A percentile compares a stretch with the other conserved stretches of the same genome.
Evolutionary conservation across 805 yeast species (phyloP).

Genomic region (Cyberlindnera mississippiensis): DNA sequence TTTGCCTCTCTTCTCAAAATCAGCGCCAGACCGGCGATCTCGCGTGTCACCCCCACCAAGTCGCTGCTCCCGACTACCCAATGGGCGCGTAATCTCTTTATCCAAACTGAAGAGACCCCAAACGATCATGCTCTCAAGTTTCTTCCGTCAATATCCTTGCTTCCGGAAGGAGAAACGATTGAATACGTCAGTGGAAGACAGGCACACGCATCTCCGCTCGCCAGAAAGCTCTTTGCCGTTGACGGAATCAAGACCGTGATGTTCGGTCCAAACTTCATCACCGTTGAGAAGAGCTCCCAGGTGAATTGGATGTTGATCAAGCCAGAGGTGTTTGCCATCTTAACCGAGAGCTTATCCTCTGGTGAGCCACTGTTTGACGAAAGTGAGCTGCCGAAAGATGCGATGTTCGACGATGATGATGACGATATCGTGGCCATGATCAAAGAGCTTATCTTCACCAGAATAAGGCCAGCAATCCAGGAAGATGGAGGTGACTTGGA

Average conservation of each 20-base stretch:
- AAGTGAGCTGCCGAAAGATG: constrained; percentile 30
- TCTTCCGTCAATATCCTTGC: constrained; percentile 66
- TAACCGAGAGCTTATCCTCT: constrained; percentile 30
- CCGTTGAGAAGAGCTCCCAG: constrained; percentile 58
- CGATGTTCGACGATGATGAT: constrained; percentile 52
- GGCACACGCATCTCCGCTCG: constrained; percentile 71
- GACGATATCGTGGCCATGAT: constrained; percentile 65
- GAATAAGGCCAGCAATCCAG: constrained; percentile 70
- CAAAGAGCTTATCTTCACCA: constrained; percentile 63
- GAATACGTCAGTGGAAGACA: constrained; percentile 76
- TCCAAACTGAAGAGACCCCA: constrained; percentile 83
- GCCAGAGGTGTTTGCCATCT: constrained; percentile 53
- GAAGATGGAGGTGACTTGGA: constrained; percentile 77
- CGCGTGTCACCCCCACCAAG: background rate
- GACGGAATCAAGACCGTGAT: constrained; percentile 75
- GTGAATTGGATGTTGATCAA: constrained; percentile 56
- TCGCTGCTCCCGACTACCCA: background rate
- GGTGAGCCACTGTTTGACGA: constrained; percentile 50
- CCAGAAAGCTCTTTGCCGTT: constrained; percentile 65
- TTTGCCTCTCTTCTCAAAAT: constrained; percentile 3
- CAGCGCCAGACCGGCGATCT: constrained; percentile 1
- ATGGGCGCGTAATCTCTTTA: constrained; percentile 40
- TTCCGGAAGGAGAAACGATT: constrained; percentile 60
- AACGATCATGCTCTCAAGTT: constrained; percentile 84
- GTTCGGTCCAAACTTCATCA: constrained; percentile 81